phyloP scores from a whole-genome alignment of 2,329 filamentous ascomycete genomes.

The Fusarium concolor region DNA sequence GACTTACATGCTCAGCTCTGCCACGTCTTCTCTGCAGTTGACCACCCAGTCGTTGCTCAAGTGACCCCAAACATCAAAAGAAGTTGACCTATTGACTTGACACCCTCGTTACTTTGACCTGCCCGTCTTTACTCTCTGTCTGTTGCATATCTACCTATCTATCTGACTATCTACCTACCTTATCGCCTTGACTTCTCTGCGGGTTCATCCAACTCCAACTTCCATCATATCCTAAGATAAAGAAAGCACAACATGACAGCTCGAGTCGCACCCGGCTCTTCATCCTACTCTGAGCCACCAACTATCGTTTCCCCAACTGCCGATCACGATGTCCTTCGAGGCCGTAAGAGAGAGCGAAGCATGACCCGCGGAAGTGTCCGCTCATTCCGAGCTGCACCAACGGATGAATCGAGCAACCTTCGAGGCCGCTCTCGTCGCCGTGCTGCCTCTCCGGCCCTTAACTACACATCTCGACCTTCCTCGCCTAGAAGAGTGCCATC shows the following conservation, averaged over 20 bases:
- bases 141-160: background rate
- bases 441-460: conserved; percentile 52
- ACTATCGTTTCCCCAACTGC: conserved; percentile 36
- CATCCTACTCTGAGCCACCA: conserved; percentile 42
- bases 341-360: conserved; percentile 56
- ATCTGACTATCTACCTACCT: background rate
- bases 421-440: conserved; percentile 56
- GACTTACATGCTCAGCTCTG: conserved; percentile 27
- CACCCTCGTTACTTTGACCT: conserved; percentile 2
- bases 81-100: conserved; percentile 4
- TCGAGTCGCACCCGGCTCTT: conserved; percentile 34
- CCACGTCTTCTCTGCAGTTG: conserved; percentile 34
- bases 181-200: conserved; percentile 14
- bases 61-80: conserved; percentile 22
- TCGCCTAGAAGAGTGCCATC: conserved; percentile 53
- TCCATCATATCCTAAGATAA: conserved; percentile 3
- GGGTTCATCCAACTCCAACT: conserved; percentile 3
- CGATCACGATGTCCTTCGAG: conserved; percentile 50
- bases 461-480: conserved; percentile 49
- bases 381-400: conserved; percentile 46
- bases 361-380: conserved; percentile 50
- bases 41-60: conserved; percentile 28
- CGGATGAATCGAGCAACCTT: conserved; percentile 58
- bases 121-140: background rate
- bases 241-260: conserved; percentile 42